These are phyloP conservation scores for Vanilla planifolia DNA, from an alignment of 106 monocot genomes.

Conservation along the genomic window DNA sequence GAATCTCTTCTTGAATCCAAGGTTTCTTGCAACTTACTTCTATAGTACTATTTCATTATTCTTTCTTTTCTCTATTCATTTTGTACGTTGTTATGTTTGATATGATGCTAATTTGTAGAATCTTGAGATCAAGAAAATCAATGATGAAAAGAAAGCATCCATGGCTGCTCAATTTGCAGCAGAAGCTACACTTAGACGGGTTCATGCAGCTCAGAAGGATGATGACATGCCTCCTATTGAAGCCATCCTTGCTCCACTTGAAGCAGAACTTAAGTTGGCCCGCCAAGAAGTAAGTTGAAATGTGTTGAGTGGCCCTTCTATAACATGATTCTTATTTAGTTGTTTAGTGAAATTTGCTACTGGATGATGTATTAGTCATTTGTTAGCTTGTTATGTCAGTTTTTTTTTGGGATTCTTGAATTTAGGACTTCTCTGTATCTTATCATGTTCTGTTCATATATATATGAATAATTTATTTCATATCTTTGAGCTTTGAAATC, in stretches of 20 bases:
- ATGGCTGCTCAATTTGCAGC: conserved; percentile 84
- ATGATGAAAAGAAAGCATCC: conserved; percentile 70
- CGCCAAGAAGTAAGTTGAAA: conserved; percentile 36
- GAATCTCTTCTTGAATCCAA: conserved; percentile 70
- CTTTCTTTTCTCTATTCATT: neutral
- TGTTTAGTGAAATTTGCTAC: too few species aligned
- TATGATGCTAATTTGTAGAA: conserved; percentile 33
- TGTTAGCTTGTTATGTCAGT: too few species aligned
- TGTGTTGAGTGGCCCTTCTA: neutral
- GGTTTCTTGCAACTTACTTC: conserved; percentile 3
- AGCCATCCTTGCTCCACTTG: conserved; percentile 81
- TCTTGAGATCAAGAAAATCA: conserved; percentile 76
- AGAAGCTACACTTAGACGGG: conserved; percentile 80
- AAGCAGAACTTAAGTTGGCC: conserved; percentile 69
- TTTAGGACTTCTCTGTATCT: too few species aligned
- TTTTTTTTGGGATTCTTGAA: too few species aligned
- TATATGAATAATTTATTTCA: too few species aligned
- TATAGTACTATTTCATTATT: too few species aligned
- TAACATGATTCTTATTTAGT: too few species aligned
- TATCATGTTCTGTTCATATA: too few species aligned
- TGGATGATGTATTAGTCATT: too few species aligned
- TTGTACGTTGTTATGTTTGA: neutral
- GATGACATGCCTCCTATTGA: conserved; percentile 90
- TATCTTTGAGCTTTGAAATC: too few species aligned
- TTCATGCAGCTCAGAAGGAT: conserved; percentile 86